Base-by-base conservation (phyloP, 2,329 filamentous ascomycete species). In the Fusarium sp. region DNA sequence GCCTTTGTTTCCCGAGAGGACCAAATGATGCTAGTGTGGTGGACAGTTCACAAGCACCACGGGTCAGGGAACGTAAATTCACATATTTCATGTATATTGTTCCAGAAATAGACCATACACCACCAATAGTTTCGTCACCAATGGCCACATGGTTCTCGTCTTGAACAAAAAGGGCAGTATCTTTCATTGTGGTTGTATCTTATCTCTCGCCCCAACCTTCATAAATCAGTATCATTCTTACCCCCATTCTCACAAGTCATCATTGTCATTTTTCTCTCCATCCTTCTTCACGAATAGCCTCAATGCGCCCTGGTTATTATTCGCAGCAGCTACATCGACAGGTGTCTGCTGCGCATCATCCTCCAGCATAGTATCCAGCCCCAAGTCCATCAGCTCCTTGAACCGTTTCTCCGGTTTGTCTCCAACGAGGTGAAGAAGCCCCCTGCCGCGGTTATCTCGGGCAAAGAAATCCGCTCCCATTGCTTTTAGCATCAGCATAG, bases 281-380 rank as follows among this genome's bases (percentile, higher is more conserved):
- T 51, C 36, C 50, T 70, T 68, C 65, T 67, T 73, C 51, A 74
- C 68, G 68, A 80, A 80, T n/a, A 81, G 15, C 13, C 57, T 66
- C 53, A 81, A 39, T 7, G 79, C 65, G 2, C 54, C 55, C n/a
- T 60, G 41, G 9, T 78, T 78, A 10, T 66, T 70, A 57, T 63
- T 75, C 11, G 76, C 77, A 23, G 77, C 79, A 15, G 80, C 80
- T 2, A 78, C 73, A 70, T 82, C 79, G 43, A 81, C 67, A 13
- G 77, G 61, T 13, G 76, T 79, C 66, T 75, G 70, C 36, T 76
- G 71, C 37, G 57, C 60, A 7, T 70, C 27, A 41, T 81, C 77
- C 70, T 79, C 76, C 50, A 61, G 27, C 70, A 73, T 70, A 2
- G 72, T 66, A 68, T 81, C 78, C 11, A 81, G 39, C 0, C 77